Evolutionary conservation across 2,329 filamentous ascomycete genomes (phyloP).

Genomic region (Knufia fluminis): DNA sequence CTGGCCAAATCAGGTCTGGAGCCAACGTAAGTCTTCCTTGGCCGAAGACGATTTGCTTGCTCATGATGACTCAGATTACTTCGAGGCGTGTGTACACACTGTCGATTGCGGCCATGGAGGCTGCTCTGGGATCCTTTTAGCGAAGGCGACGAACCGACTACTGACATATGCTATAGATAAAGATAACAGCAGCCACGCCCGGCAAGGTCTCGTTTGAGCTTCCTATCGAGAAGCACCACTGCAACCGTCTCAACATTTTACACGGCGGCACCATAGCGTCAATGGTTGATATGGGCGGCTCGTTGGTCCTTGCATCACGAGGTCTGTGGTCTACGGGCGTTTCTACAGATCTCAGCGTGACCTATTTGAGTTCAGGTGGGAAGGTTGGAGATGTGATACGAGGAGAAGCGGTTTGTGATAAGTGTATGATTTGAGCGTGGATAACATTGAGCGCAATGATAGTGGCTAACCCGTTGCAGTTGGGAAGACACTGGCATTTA

Average conservation of each 20-base stretch:
- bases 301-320: slow-evolving; percentile 55
- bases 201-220: slow-evolving; percentile 57
- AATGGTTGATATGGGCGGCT: slow-evolving; percentile 58
- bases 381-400: slow-evolving; percentile 52
- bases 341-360: slow-evolving; percentile 58
- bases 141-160: too few species aligned
- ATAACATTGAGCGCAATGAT: too few species aligned
- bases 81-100: not conserved
- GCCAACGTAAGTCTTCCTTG: slow-evolving; percentile 54
- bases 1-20: slow-evolving; percentile 78
- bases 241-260: slow-evolving; percentile 56
- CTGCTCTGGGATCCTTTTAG: too few species aligned
- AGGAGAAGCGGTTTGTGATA: slow-evolving; percentile 56
- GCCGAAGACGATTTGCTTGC: not conserved
- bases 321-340: slow-evolving; percentile 59
- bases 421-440: too few species aligned
- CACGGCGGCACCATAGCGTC: slow-evolving; percentile 60
- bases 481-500: slow-evolving; percentile 57
- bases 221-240: slow-evolving; percentile 56
- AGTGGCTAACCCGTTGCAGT: slow-evolving; percentile 33
- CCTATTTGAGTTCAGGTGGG: slow-evolving; percentile 55
- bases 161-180: slow-evolving; percentile 37
- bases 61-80: not conserved
- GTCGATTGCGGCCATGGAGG: too few species aligned
- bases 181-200: slow-evolving; percentile 50